These are phyloP conservation scores for Termitomyces eurrhizus DNA, from an alignment of 768 basidiomycete species.

Conservation along the genomic window DNA sequence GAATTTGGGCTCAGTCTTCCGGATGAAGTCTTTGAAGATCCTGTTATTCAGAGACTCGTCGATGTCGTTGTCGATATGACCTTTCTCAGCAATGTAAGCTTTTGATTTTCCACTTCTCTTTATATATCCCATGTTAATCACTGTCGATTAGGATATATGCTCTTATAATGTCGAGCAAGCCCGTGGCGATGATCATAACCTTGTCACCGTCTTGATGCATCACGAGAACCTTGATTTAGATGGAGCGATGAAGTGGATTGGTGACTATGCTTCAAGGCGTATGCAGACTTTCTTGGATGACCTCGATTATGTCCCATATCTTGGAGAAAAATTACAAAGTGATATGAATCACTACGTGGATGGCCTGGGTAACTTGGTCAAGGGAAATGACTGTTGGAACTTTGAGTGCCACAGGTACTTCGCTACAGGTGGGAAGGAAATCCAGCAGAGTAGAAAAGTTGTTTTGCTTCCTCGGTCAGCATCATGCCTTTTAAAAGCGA, in stretches of 20 bases:
- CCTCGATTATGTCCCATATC: constrained; percentile 27
- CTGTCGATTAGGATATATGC: constrained; percentile 12
- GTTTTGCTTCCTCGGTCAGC: not conserved
- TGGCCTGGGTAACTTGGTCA: constrained; percentile 36
- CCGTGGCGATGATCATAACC: constrained; percentile 37
- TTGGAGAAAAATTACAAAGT: constrained; percentile 27
- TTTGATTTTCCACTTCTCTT: not conserved
- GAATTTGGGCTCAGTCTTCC: not conserved
- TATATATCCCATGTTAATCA: not conserved
- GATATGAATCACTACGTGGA: constrained; percentile 32
- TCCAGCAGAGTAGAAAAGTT: constrained; percentile 28
- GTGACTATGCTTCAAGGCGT: constrained; percentile 25
- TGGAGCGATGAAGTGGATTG: constrained; percentile 22
- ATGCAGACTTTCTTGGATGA: constrained; percentile 28
- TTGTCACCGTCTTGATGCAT: constrained; percentile 38
- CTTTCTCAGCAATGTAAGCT: not conserved
- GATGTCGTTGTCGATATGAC: not conserved
- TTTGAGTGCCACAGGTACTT: constrained; percentile 42
- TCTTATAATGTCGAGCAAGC: constrained; percentile 22
- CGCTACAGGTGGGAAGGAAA: constrained; percentile 27
- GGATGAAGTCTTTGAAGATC: not conserved
- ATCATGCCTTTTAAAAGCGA: not conserved
- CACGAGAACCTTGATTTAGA: constrained; percentile 25
- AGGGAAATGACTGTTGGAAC: constrained; percentile 35
- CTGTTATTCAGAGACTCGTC: not conserved